Evolutionary conservation across 192 early-diverging fungal genomes (phyloP).

Genomic region (Gamsiella multidivaricata): DNA sequence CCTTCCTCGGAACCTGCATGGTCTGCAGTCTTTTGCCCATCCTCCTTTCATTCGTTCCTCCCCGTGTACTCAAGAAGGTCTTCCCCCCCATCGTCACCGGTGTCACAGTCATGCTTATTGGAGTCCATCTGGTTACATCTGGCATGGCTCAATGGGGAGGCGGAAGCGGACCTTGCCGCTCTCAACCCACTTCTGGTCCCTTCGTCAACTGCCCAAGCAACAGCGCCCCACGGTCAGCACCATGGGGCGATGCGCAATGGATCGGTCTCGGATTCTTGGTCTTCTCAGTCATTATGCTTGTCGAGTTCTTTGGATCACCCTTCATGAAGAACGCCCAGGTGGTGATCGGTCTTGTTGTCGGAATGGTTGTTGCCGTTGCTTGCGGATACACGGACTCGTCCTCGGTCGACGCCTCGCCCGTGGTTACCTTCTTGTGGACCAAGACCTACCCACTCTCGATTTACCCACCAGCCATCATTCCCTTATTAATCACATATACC

Average conservation of each 20-base stretch:
- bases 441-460: slow-evolving; percentile 58
- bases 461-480: slow-evolving; percentile 62
- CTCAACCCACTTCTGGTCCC: slow-evolving; percentile 52
- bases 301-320: slow-evolving; percentile 66
- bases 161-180: slow-evolving; percentile 57
- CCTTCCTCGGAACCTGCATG: slow-evolving; percentile 65
- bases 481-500: slow-evolving; percentile 58
- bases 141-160: slow-evolving; percentile 64
- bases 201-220: slow-evolving; percentile 60
- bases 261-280: slow-evolving; percentile 64
- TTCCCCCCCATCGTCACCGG: slow-evolving; percentile 70
- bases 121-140: slow-evolving; percentile 54
- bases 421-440: slow-evolving; percentile 64
- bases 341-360: slow-evolving; percentile 62
- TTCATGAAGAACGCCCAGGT: slow-evolving; percentile 67
- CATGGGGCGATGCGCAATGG: slow-evolving; percentile 61
- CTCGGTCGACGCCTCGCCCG: slow-evolving; percentile 56
- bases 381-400: slow-evolving; percentile 59
- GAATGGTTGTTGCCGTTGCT: slow-evolving; percentile 62
- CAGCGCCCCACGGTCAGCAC: slow-evolving; percentile 58
- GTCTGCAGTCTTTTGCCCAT: slow-evolving; percentile 60
- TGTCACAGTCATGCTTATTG: slow-evolving; percentile 61
- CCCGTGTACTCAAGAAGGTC: slow-evolving; percentile 56
- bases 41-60: slow-evolving; percentile 61
- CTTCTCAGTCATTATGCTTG: slow-evolving; percentile 60